A percentile compares a stretch with the other conserved stretches of the same genome.
Evolutionary conservation across 2,329 filamentous ascomycete species (phyloP).

Genomic region (Beauveria pseudobassiana): DNA sequence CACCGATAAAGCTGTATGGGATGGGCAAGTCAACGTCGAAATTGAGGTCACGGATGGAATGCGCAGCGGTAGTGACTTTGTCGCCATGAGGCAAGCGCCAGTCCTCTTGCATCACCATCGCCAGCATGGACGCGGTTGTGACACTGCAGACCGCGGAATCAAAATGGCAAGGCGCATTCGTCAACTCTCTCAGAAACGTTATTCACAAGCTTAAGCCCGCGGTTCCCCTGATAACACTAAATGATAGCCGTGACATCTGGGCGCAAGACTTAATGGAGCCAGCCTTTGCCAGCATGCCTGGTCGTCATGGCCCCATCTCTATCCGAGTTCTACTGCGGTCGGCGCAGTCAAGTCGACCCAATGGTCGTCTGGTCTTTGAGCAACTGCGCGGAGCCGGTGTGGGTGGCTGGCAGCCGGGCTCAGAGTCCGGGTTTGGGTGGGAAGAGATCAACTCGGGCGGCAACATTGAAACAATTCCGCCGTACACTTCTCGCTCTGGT

Average conservation of each 20-base stretch:
- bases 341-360: background rate
- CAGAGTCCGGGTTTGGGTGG: constrained; percentile 12
- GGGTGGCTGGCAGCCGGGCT: constrained; percentile 21
- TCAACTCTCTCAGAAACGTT: background rate
- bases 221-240: background rate
- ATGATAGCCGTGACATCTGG: constrained; percentile 22
- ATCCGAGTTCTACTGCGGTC: constrained; percentile 23
- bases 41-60: background rate
- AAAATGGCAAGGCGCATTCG: background rate
- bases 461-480: constrained; percentile 28
- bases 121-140: background rate
- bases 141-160: background rate
- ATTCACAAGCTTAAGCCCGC: background rate
- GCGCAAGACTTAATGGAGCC: constrained; percentile 29
- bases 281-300: constrained; percentile 26
- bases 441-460: constrained; percentile 16
- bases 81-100: constrained; percentile 4
- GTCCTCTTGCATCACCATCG: constrained; percentile 11
- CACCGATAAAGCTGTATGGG: background rate
- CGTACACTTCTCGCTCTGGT: constrained; percentile 13
- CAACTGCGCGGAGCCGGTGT: constrained; percentile 15
- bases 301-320: constrained; percentile 21
- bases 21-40: background rate
- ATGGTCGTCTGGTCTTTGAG: background rate
- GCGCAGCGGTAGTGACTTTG: background rate